Base-by-base conservation (phyloP, 2,329 filamentous ascomycete species). In the Metarhizium robertsii region DNA sequence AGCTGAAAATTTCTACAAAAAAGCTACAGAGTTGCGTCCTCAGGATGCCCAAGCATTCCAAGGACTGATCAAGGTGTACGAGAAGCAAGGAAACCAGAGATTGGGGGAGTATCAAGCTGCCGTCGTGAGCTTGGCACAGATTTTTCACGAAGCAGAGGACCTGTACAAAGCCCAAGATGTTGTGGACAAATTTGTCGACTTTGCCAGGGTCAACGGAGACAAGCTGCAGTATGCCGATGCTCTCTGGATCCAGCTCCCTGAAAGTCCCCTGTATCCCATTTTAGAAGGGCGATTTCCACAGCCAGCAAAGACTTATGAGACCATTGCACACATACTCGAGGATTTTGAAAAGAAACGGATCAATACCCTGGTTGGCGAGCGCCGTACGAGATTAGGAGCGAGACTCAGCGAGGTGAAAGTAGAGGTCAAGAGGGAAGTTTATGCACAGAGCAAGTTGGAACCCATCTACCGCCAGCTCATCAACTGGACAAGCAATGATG, bases 401-500 rank as follows among this genome's bases (percentile, higher is more conserved):
- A 87, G 83, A 49, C 79, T 96, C 55, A 85, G 83, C 45, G 87
- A 94, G 58, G 92, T 97, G 25, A 96, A 88, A 0, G 69, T 82
- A 2, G 89, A 96, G 58, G 94, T 95, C 51, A 96, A 92, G 68
- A 79, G 86, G 40, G 94, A 99, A 68, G 85, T 96, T 1, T 86
- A 89, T 61, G 76, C 75, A 34, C 78, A 82, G 58, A 96, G 90
- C 69, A 79, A 84, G 57, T 73, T 99, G n/a, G 90, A 92, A 63
- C 75, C 84, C 40, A 73, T 95, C 49, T 97, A 96, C 66, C 82
- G 83, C 55, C 80, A 90, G 53, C 79, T 96, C 52, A 92, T 96
- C 65, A 85, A 96, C 66, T 99, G 94, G 94, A 86, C 87, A 10
- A 82, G 76, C 56, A 90, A 97, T 63, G 94, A 99, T 65, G 89